Conservation (phyloP, 345 rosid genomes). For the Populus pruinosa region DNA sequence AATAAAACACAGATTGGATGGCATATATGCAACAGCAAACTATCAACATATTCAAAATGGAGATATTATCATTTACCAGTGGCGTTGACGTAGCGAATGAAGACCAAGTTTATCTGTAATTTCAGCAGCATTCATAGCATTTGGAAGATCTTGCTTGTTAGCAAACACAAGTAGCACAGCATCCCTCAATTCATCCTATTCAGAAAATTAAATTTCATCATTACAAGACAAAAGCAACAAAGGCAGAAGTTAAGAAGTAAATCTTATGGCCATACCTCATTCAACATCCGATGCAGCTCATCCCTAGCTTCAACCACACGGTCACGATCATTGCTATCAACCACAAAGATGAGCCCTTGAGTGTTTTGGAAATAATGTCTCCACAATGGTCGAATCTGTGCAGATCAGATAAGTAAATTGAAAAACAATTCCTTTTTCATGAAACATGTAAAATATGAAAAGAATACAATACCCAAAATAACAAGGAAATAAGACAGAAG, state of each 20-base stretch:
- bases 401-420: neutral
- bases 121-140: slow-evolving; percentile 22
- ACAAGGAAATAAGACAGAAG: neutral
- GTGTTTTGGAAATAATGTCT: slow-evolving; percentile 25
- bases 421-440: neutral
- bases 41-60: neutral
- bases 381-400: slow-evolving; percentile 23
- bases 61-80: slow-evolving; percentile 5
- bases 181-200: slow-evolving; percentile 21
- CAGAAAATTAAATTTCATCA: neutral
- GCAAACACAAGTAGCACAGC: slow-evolving; percentile 21
- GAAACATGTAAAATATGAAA: neutral
- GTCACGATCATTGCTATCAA: slow-evolving; percentile 20
- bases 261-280: slow-evolving; percentile 6
- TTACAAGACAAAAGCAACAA: neutral
- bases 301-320: slow-evolving; percentile 21
- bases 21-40: neutral
- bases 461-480: neutral
- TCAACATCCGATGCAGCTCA: slow-evolving; percentile 22
- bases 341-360: slow-evolving; percentile 22
- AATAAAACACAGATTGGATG: neutral
- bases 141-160: slow-evolving; percentile 25
- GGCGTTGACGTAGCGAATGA: slow-evolving; percentile 16
- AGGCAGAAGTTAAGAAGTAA: neutral
- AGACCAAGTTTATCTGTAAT: slow-evolving; percentile 17